These are phyloP conservation scores for Castanopsis chinensis DNA, from an alignment of 306 rosid species.

Conservation along the genomic window DNA sequence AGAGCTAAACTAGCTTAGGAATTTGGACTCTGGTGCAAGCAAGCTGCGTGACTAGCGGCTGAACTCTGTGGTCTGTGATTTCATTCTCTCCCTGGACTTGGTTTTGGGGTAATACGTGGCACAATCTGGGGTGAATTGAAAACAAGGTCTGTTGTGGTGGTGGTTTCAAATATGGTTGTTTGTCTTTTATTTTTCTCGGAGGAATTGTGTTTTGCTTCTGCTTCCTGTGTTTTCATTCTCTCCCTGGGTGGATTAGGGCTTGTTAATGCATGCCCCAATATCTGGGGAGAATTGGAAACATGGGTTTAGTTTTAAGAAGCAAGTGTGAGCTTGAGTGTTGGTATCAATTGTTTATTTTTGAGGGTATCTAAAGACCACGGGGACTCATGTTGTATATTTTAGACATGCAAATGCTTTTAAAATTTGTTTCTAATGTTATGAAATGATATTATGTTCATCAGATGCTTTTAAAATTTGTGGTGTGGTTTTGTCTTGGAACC, in stretches of 20 bases:
- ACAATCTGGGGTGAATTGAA: too few species aligned
- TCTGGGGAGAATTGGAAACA: conserved; percentile 51
- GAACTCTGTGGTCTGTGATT: neutral
- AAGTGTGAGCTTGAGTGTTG: too few species aligned
- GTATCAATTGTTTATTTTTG: neutral
- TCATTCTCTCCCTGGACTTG: neutral
- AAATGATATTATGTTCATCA: too few species aligned
- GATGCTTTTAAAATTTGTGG: too few species aligned
- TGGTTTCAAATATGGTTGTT: neutral
- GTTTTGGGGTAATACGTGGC: neutral
- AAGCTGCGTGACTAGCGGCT: too few species aligned
- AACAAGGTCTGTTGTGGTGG: neutral
- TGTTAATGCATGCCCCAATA: neutral
- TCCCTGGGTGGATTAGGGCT: conserved; percentile 28
- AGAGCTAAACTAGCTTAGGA: too few species aligned
- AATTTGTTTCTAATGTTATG: too few species aligned
- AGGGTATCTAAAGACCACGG: too few species aligned
- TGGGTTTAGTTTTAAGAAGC: conserved; percentile 9
- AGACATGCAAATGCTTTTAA: too few species aligned
- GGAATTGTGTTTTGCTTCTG: neutral
- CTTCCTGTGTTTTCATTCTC: conserved; percentile 45
- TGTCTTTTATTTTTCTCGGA: neutral
- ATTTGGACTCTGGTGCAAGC: too few species aligned
- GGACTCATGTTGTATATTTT: too few species aligned
- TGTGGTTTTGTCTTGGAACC: too few species aligned